phyloP scores from a whole-genome alignment of 139 green algal genomes.

The Coelastrella sp. region DNA sequence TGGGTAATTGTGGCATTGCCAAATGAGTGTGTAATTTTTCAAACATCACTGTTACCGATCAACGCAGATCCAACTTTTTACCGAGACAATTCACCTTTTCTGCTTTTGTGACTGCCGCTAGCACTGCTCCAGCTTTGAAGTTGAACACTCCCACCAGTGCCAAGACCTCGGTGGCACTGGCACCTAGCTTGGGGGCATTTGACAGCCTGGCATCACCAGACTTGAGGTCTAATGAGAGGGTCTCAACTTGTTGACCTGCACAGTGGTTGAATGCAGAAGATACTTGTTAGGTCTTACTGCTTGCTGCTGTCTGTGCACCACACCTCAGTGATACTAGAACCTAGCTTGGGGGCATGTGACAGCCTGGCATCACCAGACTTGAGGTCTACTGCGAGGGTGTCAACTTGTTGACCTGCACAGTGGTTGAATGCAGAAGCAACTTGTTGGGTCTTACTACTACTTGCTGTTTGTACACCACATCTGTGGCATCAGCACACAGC shows the following conservation, averaged over 20 bases:
- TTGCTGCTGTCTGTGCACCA: too few species aligned
- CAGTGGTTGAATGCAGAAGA: too few species aligned
- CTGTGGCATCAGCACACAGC: too few species aligned
- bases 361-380: not conserved
- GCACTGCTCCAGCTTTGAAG: constrained; percentile 57
- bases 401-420: not conserved
- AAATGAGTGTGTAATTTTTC: not conserved
- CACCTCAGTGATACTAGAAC: too few species aligned
- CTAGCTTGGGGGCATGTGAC: not conserved
- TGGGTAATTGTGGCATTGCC: too few species aligned
- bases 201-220: not conserved
- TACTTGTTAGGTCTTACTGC: too few species aligned
- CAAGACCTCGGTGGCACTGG: constrained; percentile 49
- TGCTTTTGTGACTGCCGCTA: constrained; percentile 72
- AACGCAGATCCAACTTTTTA: not conserved
- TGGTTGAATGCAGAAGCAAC: too few species aligned
- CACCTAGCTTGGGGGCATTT: constrained; percentile 1
- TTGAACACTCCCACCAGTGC: constrained; percentile 53
- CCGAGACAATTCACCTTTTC: constrained; percentile 53
- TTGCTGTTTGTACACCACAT: too few species aligned
- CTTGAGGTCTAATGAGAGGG: constrained; percentile 39
- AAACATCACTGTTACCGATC: not conserved
- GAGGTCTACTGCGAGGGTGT: constrained; percentile 44
- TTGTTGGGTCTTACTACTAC: too few species aligned
- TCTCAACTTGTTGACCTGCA: constrained; percentile 15